Evolutionary conservation across 495 filamentous ascomycete species (phyloP).

Genomic region (Penicillium coprophilum): DNA sequence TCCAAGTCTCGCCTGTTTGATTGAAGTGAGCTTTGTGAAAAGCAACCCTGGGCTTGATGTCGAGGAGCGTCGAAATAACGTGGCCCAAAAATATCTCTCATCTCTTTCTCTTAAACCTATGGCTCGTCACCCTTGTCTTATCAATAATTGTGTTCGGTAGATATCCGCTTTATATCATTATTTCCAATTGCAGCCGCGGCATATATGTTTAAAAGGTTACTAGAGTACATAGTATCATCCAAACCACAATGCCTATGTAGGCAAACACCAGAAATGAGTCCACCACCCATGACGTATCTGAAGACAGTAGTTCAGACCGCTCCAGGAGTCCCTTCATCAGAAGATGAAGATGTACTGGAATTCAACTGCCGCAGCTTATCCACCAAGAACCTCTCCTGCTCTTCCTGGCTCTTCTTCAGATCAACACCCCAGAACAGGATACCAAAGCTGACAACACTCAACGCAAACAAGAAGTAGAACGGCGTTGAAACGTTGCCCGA

Average conservation of each 20-base stretch:
- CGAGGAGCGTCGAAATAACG: too few species aligned
- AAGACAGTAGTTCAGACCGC: conserved; percentile 8
- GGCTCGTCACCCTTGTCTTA: background rate
- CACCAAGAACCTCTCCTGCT: conserved; percentile 46
- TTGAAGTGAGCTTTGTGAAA: too few species aligned
- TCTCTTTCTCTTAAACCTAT: background rate
- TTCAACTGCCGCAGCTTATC: conserved; percentile 22
- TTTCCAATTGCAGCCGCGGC: background rate
- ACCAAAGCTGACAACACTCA: conserved; percentile 55
- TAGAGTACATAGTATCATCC: too few species aligned
- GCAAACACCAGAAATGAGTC: conserved; percentile 64
- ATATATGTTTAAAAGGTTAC: background rate
- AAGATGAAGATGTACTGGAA: conserved; percentile 4
- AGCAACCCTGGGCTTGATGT: too few species aligned
- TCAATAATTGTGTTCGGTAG: background rate
- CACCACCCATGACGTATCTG: background rate
- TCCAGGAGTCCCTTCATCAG: background rate
- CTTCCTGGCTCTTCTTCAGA: conserved; percentile 56
- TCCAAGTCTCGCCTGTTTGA: too few species aligned
- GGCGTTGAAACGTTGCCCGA: conserved; percentile 54
- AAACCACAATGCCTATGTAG: background rate
- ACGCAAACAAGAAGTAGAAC: conserved; percentile 62
- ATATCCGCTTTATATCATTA: background rate
- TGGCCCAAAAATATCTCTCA: too few species aligned
- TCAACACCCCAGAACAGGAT: conserved; percentile 55